phyloP scores from a whole-genome alignment of 2,329 filamentous ascomycete species.

The Keithomyces neogunnii region DNA sequence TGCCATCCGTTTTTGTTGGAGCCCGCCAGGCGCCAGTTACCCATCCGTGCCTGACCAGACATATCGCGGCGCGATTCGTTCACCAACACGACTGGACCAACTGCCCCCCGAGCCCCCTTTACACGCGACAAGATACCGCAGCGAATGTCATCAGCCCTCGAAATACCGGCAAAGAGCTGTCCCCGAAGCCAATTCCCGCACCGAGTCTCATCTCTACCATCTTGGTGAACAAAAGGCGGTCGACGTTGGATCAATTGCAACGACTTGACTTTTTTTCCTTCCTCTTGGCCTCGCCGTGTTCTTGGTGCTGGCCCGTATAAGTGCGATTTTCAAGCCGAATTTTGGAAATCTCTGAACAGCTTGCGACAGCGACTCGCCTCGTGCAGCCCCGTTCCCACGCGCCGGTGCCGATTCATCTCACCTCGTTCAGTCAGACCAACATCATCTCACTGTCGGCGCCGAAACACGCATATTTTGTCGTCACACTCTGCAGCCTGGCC shows the following conservation, averaged over 20 bases:
- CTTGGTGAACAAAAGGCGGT: background rate
- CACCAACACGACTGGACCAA: background rate
- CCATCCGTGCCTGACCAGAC: conserved; percentile 10
- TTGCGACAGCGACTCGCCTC: conserved; percentile 21
- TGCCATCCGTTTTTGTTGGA: conserved; percentile 7
- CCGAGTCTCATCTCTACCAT: no score
- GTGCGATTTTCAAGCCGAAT: conserved; percentile 9
- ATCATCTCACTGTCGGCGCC: conserved; percentile 17
- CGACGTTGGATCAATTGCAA: background rate
- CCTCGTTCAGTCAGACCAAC: conserved; percentile 19
- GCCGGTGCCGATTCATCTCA: conserved; percentile 24
- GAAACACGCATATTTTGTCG: conserved; percentile 26
- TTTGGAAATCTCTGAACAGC: conserved; percentile 7
- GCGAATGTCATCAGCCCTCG: background rate
- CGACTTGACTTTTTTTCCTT: background rate
- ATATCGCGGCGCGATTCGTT: conserved; percentile 5
- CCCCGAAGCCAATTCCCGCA: no score
- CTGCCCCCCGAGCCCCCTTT: background rate
- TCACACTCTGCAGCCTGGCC: conserved; percentile 22
- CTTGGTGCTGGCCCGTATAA: conserved; percentile 9
- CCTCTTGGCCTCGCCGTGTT: conserved; percentile 1
- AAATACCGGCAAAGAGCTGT: no score
- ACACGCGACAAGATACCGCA: background rate
- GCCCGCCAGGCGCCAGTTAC: conserved; percentile 14
- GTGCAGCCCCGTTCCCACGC: conserved; percentile 23